phyloP scores from a whole-genome alignment of 108 stramenopile genomes.

The Cyclostephanos invisitatus region DNA sequence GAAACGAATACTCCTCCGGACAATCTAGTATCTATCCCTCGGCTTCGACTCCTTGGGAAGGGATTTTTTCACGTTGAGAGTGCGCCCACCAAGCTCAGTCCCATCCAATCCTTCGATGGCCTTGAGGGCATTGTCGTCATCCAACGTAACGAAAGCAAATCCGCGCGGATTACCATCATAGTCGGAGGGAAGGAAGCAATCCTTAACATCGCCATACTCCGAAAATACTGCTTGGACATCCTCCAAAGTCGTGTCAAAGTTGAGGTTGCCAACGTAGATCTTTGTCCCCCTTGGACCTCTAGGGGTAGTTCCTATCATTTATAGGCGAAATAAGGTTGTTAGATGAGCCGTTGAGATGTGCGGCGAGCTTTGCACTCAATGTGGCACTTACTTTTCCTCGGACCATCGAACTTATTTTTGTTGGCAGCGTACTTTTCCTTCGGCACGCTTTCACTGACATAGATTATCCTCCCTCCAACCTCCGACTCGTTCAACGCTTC shows the following conservation, averaged over 20 bases:
- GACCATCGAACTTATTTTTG: conserved; percentile 22
- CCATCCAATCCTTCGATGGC: conserved; percentile 88
- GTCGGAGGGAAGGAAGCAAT: conserved; percentile 80
- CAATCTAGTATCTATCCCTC: conserved; percentile 21
- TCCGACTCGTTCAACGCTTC: conserved; percentile 55
- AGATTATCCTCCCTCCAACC: conserved; percentile 65
- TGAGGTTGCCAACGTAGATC: conserved; percentile 83
- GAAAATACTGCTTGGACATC: conserved; percentile 64
- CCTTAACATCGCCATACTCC: conserved; percentile 72
- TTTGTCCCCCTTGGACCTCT: conserved; percentile 36
- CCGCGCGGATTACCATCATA: conserved; percentile 79
- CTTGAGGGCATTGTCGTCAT: conserved; percentile 72
- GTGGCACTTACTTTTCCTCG: conserved; percentile 19
- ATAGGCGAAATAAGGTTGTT: neutral
- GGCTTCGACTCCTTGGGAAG: conserved; percentile 78
- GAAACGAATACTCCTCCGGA: conserved; percentile 2
- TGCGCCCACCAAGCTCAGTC: conserved; percentile 82
- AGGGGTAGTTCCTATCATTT: neutral
- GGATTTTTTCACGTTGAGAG: conserved; percentile 89
- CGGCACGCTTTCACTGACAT: conserved; percentile 66
- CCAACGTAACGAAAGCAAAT: conserved; percentile 84
- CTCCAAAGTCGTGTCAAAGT: conserved; percentile 67
- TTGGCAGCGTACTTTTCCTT: conserved; percentile 57
- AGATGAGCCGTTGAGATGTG: neutral
- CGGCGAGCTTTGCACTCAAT: neutral